Percentiles rank a stretch among this genome's conserved stretches.
Conservation (phyloP, 768 basidiomycete genomes). For the Sarcomyxa edulis region DNA sequence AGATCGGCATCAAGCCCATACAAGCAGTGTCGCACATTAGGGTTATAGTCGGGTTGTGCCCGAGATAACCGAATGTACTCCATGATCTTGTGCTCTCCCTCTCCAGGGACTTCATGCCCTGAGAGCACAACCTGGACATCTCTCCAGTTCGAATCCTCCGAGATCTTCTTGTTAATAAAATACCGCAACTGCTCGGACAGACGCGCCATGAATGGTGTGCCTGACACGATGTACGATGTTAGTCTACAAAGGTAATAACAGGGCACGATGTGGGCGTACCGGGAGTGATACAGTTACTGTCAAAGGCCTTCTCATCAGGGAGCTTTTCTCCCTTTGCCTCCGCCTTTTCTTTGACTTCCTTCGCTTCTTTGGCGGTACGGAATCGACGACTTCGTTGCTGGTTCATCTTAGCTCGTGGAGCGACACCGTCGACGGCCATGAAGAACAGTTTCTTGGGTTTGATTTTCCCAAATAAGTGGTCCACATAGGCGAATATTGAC, state of each 20-base stretch:
- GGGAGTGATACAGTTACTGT: slow-evolving; percentile 98
- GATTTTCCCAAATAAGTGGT: slow-evolving; percentile 94
- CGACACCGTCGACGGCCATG: slow-evolving; percentile 98
- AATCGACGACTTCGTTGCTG: slow-evolving; percentile 94
- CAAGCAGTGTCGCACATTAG: slow-evolving; percentile 94
- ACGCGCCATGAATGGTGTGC: slow-evolving; percentile 92
- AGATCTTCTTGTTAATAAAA: slow-evolving; percentile 97
- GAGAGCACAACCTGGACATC: slow-evolving; percentile 89
- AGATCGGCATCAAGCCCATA: slow-evolving; percentile 98
- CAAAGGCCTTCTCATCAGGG: slow-evolving; percentile 93
- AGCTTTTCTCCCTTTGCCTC: slow-evolving; percentile 84
- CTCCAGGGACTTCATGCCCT: slow-evolving; percentile 97
- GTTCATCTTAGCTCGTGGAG: slow-evolving; percentile 98
- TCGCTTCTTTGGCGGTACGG: slow-evolving; percentile 89
- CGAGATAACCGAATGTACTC: slow-evolving; percentile 94
- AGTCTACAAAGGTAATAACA: not conserved
- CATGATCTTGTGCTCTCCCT: slow-evolving; percentile 99
- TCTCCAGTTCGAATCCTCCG: slow-evolving; percentile 94
- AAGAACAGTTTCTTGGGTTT: slow-evolving; percentile 98
- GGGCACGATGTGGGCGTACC: slow-evolving; percentile 42
- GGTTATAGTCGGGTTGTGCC: slow-evolving; percentile 94
- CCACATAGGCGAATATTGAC: slow-evolving; percentile 94
- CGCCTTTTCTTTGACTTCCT: slow-evolving; percentile 83
- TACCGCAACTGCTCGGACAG: slow-evolving; percentile 92
- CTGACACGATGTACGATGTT: slow-evolving; percentile 29